phyloP scores from a whole-genome alignment of 129 eudicot species.

The Saussurea involucrata region DNA sequence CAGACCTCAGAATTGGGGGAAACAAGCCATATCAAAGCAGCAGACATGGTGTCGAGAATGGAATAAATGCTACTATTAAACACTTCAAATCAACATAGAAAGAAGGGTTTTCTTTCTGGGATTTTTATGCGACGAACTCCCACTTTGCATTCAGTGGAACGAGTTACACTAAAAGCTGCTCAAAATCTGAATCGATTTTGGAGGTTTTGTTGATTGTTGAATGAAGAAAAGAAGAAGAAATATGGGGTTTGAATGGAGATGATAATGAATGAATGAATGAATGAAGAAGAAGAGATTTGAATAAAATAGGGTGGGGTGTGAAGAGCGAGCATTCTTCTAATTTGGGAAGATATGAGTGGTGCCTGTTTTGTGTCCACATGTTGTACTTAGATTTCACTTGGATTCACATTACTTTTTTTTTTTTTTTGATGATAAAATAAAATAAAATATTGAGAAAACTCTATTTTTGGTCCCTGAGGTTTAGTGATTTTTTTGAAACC shows the following conservation, averaged over 20 bases:
- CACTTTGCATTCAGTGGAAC: constrained; percentile 22
- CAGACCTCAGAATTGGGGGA: constrained; percentile 64
- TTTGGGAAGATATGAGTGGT: constrained; percentile 32
- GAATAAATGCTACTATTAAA: background rate
- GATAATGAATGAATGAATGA: background rate
- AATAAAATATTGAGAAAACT: too few species aligned
- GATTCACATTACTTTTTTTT: background rate
- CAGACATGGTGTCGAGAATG: constrained; percentile 48
- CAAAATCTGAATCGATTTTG: background rate
- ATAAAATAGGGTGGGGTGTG: constrained; percentile 4
- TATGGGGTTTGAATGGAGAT: background rate
- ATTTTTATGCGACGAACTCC: constrained; percentile 13
- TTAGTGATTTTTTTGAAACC: too few species aligned
- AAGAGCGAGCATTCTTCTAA: background rate
- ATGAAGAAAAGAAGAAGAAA: background rate
- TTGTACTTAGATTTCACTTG: constrained; percentile 14
- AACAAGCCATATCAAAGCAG: constrained; percentile 66
- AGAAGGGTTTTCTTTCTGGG: constrained; percentile 1
- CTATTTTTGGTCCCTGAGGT: too few species aligned
- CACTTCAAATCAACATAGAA: constrained; percentile 8
- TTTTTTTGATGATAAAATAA: background rate
- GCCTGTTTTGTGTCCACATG: constrained; percentile 43
- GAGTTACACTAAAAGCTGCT: background rate
- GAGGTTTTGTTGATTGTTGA: constrained; percentile 4
- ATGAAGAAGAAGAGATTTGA: background rate